Conservation (phyloP, 2,329 filamentous ascomycete species). For the Reticulascus tulasneorum region DNA sequence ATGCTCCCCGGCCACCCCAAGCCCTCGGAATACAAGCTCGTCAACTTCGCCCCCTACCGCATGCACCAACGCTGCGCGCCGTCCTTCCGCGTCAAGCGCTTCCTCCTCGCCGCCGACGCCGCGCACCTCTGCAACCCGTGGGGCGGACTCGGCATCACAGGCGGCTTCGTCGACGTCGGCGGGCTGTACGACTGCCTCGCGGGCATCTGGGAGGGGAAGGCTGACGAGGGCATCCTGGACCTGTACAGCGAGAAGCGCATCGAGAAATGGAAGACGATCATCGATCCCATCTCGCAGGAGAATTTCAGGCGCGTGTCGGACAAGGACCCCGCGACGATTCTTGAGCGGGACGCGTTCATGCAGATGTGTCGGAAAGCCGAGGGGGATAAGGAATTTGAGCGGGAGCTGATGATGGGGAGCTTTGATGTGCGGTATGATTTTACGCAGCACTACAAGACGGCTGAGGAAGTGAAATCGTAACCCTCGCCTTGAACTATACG, state of each 20-base stretch:
- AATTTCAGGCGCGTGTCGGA: conserved; percentile 41
- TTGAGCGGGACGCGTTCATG: conserved; percentile 26
- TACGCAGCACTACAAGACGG: conserved; percentile 35
- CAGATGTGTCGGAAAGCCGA: conserved; percentile 31
- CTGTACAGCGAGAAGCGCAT: conserved; percentile 42
- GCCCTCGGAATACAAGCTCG: conserved; percentile 51
- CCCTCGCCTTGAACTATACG: too few species aligned
- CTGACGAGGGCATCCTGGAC: conserved; percentile 39
- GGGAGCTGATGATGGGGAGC: conserved; percentile 27
- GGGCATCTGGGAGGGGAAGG: conserved; percentile 38
- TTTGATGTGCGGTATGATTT: conserved; percentile 40
- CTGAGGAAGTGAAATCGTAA: background rate
- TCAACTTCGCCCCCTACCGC: conserved; percentile 56
- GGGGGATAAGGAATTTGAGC: conserved; percentile 26
- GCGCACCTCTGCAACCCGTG: conserved; percentile 53
- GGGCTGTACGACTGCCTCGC: conserved; percentile 57
- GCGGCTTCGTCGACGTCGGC: conserved; percentile 61
- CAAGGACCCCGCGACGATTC: conserved; percentile 31
- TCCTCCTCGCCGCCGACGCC: conserved; percentile 57
- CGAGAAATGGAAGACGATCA: conserved; percentile 40
- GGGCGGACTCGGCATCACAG: conserved; percentile 60
- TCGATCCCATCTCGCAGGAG: conserved; percentile 37
- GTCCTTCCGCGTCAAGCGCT: conserved; percentile 52
- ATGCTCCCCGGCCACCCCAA: conserved; percentile 59
- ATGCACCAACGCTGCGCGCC: conserved; percentile 59